Base-by-base conservation (phyloP, 139 green algal genomes). In the Coelastrella sp. region DNA sequence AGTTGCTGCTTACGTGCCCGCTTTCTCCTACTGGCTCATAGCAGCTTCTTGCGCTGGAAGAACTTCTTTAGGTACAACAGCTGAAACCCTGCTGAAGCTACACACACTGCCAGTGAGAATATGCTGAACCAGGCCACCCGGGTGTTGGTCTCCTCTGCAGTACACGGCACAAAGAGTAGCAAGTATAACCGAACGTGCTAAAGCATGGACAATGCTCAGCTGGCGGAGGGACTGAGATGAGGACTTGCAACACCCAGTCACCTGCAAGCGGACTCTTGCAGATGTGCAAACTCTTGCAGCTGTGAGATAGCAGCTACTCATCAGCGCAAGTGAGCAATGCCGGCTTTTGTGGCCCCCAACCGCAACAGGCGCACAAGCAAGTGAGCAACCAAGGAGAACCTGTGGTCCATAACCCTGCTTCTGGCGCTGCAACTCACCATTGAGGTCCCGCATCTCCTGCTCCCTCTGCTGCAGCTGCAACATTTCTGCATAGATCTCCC, bases 371-470 rank as follows among this genome's bases (percentile, higher is more conserved):
- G 11, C 13, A 71, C 4, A 71, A 71, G 64, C 64, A 71, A 14
- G 64, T 20, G 64, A 4, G 64, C 32, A 47, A 47, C 32, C 32
- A 47, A 47, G 32, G 0, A 47, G 32, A 47, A 47, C 32, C 32
- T 47, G 32, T 47, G 32, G 32, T 47, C 16, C 64, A 71, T 71
- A 14, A 71, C 16, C 13, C 64, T 71, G 64, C 64, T 47, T 47
- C 32, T 47, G 32, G 64, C 64, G 13, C 11, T 14, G 16, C 64
- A 10, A 22, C 93, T 76, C 89, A 97, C 96, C 96, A 88, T 97
- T 99, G 77, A 99, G 91, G 83, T 99, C 93, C 3, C 97, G 93
- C 96, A 99, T 98, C 75, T 98, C 92, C 89, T 96, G 93, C 88
- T 99, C 97, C 4, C 94, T 90, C 59, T 95, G 87, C 76, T 96